Evolutionary conservation across 495 filamentous ascomycete species (phyloP), one percentile per base, ranked within the genome.

Genomic region (Penicillium chermesinum): DNA sequence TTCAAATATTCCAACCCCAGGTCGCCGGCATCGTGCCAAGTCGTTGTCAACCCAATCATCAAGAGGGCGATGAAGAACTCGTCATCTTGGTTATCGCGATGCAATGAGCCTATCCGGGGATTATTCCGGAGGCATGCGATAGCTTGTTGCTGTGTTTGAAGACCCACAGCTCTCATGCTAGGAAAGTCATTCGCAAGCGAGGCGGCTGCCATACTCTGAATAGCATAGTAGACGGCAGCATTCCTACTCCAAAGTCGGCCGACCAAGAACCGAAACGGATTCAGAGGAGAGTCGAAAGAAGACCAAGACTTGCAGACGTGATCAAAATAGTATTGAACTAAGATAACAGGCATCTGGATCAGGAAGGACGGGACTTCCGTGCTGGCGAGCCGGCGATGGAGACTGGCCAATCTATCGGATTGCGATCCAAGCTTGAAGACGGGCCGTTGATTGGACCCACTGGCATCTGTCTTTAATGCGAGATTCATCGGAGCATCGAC

Each of bases 281-380:
- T 61, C 13, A 61, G 44, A 17, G 58, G 58, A 7, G 55, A 61
- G 44, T 61, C 55, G 44, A 61, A 61, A 6, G 58, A 61, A 19
- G 58, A 61, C 58, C 58, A 61, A 20, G 56, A 48, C 30, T 58
- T 61, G 49, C 58, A 61, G 14, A 61, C 58, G 7, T 54, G 55
- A 41, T 58, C 55, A 20, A 61, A 61, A 19, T 58, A 61, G 22
- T 61, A 61, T 36, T 61, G 55, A n/a, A 61, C 55, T 14, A 61
- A 13, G 17, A 58, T 61, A 15, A 52, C 55, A 25, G 58, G 58
- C 37, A 58, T 49, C 30, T 61, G 54, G 19, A 61, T 61, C 9
- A 61, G 46, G 15, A 61, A 58, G 1, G 55, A 55, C 18, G 58
- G 58, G 22, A 61, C 49, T 1, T 52, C 27, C 36, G 55, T 53